A percentile compares a stretch with the other conserved stretches of the same genome.
Evolutionary conservation across 2,329 filamentous ascomycete species (phyloP).

Genomic region (Cercospora sp.): DNA sequence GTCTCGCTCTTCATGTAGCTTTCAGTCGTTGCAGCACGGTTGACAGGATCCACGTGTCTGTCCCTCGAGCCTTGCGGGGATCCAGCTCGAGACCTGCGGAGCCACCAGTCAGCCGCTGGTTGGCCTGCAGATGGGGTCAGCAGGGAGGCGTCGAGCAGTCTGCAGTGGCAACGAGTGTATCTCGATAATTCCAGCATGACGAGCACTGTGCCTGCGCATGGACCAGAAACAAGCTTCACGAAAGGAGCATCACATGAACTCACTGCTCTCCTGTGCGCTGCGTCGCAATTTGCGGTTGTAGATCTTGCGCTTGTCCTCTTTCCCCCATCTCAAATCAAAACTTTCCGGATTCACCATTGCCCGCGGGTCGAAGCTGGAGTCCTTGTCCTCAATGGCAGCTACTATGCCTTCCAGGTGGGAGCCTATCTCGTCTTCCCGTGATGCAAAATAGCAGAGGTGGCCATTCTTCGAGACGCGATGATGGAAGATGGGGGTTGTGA

Average conservation of each 20-base stretch:
- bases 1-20: neutral
- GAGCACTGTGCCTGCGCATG: neutral
- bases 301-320: conserved; percentile 72
- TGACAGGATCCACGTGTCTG: conserved; percentile 23
- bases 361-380: conserved; percentile 84
- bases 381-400: conserved; percentile 79
- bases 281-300: conserved; percentile 81
- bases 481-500: conserved; percentile 83
- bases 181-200: neutral
- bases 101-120: conserved; percentile 19
- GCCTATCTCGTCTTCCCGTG: conserved; percentile 71
- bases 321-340: conserved; percentile 83
- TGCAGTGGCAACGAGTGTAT: neutral
- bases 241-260: conserved; percentile 35
- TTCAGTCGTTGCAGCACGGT: conserved; percentile 26
- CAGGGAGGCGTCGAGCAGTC: neutral
- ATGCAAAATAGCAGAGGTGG: conserved; percentile 77
- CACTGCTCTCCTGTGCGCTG: conserved; percentile 63
- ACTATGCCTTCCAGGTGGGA: conserved; percentile 84
- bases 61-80: conserved; percentile 22
- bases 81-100: conserved; percentile 26
- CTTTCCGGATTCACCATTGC: conserved; percentile 85
- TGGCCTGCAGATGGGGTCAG: neutral
- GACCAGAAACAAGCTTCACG: neutral
- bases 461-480: conserved; percentile 78